A percentile compares a stretch with the other conserved stretches of the same genome.
These are phyloP conservation scores for Diddensiella santjacobensis DNA, from an alignment of 805 yeast species.

Conservation along the genomic window DNA sequence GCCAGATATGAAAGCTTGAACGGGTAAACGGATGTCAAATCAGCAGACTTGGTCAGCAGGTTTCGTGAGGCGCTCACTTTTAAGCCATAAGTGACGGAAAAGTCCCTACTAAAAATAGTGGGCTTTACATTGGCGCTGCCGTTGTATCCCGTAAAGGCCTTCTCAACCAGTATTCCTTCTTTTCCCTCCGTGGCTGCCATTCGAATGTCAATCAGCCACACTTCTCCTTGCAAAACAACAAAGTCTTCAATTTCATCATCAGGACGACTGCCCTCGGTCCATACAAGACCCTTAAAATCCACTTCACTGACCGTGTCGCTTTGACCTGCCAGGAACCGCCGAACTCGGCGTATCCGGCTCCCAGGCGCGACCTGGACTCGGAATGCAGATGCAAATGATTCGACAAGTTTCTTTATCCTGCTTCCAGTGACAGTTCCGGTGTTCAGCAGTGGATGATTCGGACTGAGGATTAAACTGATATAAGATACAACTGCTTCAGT, in stretches of 20 bases:
- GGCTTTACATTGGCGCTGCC: conserved; percentile 26
- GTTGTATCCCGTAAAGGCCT: conserved; percentile 28
- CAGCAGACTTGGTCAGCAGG: conserved; percentile 67
- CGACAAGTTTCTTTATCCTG: conserved; percentile 69
- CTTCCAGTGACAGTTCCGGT: conserved; percentile 54
- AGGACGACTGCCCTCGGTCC: conserved; percentile 28
- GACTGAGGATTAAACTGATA: conserved; percentile 68
- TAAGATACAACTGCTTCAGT: conserved; percentile 78
- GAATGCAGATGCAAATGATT: conserved; percentile 79
- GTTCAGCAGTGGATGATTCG: conserved; percentile 18
- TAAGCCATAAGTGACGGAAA: conserved; percentile 72
- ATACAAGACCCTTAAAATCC: conserved; percentile 80
- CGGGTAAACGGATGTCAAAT: conserved; percentile 79
- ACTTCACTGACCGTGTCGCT: conserved; percentile 89
- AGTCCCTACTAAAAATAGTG: conserved; percentile 79
- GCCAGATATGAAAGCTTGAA: conserved; percentile 78
- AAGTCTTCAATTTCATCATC: conserved; percentile 52
- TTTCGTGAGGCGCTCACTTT: conserved; percentile 71
- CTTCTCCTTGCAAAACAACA: conserved; percentile 74
- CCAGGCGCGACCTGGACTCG: conserved; percentile 89
- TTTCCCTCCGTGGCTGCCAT: conserved; percentile 61
- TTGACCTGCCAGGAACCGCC: conserved; percentile 95
- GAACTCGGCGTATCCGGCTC: conserved; percentile 82
- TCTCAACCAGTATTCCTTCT: conserved; percentile 27
- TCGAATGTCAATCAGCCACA: conserved; percentile 75